Conservation (phyloP, 257 asterid species). For the Gentiana straminea region DNA sequence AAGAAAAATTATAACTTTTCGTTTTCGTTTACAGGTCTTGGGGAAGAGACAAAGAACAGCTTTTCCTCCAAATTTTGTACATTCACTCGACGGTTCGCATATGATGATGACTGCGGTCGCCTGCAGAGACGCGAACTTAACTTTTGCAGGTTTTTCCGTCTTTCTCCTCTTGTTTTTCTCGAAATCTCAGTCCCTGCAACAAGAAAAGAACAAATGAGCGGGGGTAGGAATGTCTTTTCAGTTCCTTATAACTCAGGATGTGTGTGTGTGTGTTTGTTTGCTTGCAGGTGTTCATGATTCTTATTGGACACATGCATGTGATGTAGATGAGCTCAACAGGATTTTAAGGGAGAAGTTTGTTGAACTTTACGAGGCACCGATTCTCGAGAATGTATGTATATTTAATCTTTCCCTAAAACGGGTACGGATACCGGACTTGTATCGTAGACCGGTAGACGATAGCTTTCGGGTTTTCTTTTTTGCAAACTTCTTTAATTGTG, state of each 20-base stretch:
- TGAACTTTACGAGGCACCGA: constrained; percentile 71
- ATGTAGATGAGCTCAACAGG: constrained; percentile 70
- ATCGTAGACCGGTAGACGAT: too few relatives aligned
- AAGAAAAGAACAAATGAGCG: too few relatives aligned
- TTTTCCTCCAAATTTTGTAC: constrained; percentile 95
- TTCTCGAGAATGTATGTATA: constrained; percentile 71
- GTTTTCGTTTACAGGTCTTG: constrained; percentile 48
- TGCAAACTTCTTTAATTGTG: not conserved
- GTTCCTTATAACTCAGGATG: constrained; percentile 4
- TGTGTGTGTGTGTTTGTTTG: constrained; percentile 7
- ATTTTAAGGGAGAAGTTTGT: constrained; percentile 80
- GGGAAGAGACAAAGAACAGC: constrained; percentile 91
- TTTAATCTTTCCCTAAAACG: not conserved
- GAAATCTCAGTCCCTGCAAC: too few relatives aligned
- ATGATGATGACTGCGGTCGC: constrained; percentile 99
- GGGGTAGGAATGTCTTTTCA: too few relatives aligned
- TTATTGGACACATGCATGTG: constrained; percentile 96
- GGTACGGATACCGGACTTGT: too few relatives aligned
- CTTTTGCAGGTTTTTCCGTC: constrained; percentile 64
- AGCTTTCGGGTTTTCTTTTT: not conserved
- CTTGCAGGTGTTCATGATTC: constrained; percentile 96
- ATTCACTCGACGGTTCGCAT: constrained; percentile 94
- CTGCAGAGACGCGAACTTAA: constrained; percentile 80
- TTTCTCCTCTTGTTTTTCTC: constrained; percentile 3
- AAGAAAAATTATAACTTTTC: constrained; percentile 5